These are phyloP conservation scores for Rhizophlyctis rosea DNA, from an alignment of 192 early-diverging fungal genomes.

Conservation along the genomic window DNA sequence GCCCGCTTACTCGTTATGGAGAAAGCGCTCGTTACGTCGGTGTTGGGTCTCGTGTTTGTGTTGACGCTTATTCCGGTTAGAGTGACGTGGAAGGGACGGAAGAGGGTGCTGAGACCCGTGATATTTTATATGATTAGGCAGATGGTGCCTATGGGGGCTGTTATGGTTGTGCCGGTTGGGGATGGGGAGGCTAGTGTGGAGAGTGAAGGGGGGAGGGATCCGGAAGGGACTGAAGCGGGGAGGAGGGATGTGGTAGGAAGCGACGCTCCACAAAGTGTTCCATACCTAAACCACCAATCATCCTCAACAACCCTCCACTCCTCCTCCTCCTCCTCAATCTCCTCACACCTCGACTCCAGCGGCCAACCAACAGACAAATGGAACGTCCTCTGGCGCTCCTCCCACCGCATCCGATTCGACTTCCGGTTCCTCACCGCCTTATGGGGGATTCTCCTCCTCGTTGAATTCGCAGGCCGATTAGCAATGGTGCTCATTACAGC, in stretches of 20 bases:
- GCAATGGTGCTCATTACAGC: constrained; percentile 2
- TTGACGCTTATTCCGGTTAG: constrained; percentile 2
- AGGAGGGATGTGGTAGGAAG: too few species aligned
- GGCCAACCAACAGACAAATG: neutral
- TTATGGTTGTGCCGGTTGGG: neutral
- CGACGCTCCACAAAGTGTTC: too few species aligned
- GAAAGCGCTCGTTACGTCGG: neutral
- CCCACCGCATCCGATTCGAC: constrained; percentile 3
- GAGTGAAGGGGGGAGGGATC: neutral
- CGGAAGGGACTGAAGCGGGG: too few species aligned
- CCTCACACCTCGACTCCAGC: too few species aligned
- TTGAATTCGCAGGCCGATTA: constrained; percentile 2
- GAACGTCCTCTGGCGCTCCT: constrained; percentile 3
- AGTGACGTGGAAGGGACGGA: neutral
- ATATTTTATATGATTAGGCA: constrained; percentile 1
- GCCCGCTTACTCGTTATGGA: constrained; percentile 4
- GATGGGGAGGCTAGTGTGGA: neutral
- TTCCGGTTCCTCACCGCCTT: constrained; percentile 2
- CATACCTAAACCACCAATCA: too few species aligned
- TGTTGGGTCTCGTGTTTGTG: constrained; percentile 1
- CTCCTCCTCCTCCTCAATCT: too few species aligned
- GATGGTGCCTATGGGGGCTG: constrained; percentile 1
- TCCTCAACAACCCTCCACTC: too few species aligned
- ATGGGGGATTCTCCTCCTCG: neutral
- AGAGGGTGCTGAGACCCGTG: neutral